These are phyloP conservation scores for Coemansia sp. DNA, from an alignment of 192 early-diverging fungal genomes.

Conservation along the genomic window DNA sequence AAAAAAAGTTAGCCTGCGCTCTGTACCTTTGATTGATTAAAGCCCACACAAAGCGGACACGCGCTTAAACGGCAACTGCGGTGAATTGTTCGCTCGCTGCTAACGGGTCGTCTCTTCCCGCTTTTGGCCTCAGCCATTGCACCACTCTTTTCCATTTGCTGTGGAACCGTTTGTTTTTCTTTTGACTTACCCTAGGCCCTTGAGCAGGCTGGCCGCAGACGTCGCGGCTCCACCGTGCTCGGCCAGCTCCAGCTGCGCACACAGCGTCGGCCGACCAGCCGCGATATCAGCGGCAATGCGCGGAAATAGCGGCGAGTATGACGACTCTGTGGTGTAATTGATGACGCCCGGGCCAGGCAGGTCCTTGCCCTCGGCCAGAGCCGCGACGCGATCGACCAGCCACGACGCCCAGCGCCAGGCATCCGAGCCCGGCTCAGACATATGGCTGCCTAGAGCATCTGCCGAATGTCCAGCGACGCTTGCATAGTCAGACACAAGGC, in stretches of 20 bases:
- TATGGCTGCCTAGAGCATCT: background rate
- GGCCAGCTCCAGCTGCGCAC: constrained; percentile 32
- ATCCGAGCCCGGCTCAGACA: background rate
- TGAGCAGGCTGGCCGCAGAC: constrained; percentile 36
- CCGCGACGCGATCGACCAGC: constrained; percentile 11
- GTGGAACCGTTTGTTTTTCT: too few relatives aligned
- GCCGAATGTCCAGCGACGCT: constrained; percentile 4
- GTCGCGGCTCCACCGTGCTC: constrained; percentile 23
- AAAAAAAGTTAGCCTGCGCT: background rate
- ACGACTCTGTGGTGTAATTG: constrained; percentile 6
- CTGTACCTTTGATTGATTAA: too few relatives aligned
- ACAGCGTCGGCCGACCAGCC: constrained; percentile 4
- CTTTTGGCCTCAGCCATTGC: too few relatives aligned
- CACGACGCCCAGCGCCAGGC: constrained; percentile 22
- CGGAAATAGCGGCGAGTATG: constrained; percentile 26
- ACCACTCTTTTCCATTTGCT: too few relatives aligned
- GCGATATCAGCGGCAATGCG: constrained; percentile 30
- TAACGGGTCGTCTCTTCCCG: too few relatives aligned
- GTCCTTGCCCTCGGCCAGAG: constrained; percentile 25
- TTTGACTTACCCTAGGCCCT: constrained; percentile 52
- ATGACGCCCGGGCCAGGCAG: constrained; percentile 1
- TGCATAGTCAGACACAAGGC: constrained; percentile 31
- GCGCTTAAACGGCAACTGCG: background rate
- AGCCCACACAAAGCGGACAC: background rate
- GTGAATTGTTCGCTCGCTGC: background rate